A percentile compares a stretch with the other conserved stretches of the same genome.
phyloP scores from a whole-genome alignment of 2,329 filamentous ascomycete species.

The Paecilomyces sp. region DNA sequence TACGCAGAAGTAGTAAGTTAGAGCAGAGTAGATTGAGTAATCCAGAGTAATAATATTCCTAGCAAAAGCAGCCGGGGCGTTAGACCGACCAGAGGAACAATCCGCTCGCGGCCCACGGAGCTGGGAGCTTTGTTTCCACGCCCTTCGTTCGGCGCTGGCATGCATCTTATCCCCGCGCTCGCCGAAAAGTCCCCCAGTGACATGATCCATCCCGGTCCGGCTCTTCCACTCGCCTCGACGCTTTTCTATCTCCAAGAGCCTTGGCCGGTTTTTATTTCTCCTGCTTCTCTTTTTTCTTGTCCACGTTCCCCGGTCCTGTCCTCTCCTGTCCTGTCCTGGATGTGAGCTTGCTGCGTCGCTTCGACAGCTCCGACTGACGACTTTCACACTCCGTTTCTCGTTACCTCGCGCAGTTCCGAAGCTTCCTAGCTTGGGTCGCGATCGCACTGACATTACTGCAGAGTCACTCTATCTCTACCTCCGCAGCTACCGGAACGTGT shows the following conservation, averaged over 20 bases:
- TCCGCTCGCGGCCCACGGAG: not conserved
- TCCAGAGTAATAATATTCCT: too few relatives aligned
- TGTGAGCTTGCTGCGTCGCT: not conserved
- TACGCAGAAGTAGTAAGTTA: not conserved
- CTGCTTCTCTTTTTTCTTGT: slow-evolving; percentile 3
- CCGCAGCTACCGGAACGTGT: not conserved
- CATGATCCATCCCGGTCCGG: slow-evolving; percentile 10
- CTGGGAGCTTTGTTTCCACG: slow-evolving; percentile 18
- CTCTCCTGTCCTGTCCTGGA: not conserved
- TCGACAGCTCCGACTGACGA: not conserved
- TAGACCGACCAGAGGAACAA: not conserved
- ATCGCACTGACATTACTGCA: not conserved
- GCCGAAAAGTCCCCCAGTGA: slow-evolving; percentile 9
- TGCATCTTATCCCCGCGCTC: slow-evolving; percentile 20
- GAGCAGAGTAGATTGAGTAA: too few relatives aligned
- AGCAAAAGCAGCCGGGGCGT: not conserved
- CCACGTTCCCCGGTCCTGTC: slow-evolving; percentile 1
- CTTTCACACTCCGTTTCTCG: slow-evolving; percentile 12
- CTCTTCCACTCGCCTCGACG: not conserved
- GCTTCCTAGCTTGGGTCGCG: not conserved
- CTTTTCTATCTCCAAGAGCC: not conserved
- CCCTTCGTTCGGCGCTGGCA: slow-evolving; percentile 10
- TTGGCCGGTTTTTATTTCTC: not conserved
- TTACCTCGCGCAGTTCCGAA: not conserved
- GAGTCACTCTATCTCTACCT: not conserved